Conservation (phyloP, 129 eudicot genomes). For the Saposhnikovia divaricata region DNA sequence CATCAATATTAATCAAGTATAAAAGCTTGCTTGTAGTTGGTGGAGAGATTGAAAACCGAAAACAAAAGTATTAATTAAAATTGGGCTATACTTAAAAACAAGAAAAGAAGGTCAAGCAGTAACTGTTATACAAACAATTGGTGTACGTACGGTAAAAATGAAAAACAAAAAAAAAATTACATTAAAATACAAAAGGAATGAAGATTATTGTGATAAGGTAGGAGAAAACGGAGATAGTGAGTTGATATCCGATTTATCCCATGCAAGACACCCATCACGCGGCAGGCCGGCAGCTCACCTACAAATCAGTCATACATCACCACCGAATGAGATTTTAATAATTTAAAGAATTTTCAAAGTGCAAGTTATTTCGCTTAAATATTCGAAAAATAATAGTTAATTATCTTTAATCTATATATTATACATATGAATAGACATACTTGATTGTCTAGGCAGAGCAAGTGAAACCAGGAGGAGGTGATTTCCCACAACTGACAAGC, state of each 20-base stretch:
- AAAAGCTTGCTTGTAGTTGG: neutral
- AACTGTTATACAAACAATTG: slow-evolving; percentile 5
- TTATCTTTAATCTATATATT: too few species aligned
- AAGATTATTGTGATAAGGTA: neutral
- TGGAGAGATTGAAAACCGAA: neutral
- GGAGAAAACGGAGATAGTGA: neutral
- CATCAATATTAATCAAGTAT: neutral
- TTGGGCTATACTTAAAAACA: neutral
- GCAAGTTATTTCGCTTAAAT: too few species aligned
- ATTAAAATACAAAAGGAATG: neutral
- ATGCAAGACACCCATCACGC: neutral
- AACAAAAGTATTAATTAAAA: neutral
- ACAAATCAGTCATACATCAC: neutral
- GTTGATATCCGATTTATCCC: slow-evolving; percentile 2
- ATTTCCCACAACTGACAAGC: slow-evolving; percentile 76
- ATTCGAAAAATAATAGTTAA: too few species aligned
- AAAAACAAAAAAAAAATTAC: neutral
- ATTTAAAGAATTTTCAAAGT: too few species aligned
- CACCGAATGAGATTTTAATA: too few species aligned
- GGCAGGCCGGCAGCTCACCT: neutral
- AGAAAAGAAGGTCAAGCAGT: neutral
- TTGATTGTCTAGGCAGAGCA: slow-evolving; percentile 44
- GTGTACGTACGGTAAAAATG: neutral
- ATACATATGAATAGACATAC: neutral
- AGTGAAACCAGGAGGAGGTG: slow-evolving; percentile 88